Percentiles rank a stretch among this genome's conserved stretches.
Conservation (phyloP, 805 yeast genomes). For the Ascoidea asiatica region DNA sequence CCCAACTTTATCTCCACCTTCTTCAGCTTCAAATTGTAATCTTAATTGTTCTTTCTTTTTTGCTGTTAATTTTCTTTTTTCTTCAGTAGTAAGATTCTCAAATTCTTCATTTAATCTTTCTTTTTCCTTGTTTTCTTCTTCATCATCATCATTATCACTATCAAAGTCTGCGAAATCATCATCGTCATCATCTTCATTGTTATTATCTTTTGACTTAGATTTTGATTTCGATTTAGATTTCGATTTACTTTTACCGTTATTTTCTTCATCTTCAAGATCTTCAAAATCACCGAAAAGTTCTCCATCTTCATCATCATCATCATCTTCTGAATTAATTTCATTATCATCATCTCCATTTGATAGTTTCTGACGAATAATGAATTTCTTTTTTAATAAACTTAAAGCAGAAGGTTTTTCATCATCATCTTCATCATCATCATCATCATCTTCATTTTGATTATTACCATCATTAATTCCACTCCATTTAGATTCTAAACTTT, state of each 20-base stretch:
- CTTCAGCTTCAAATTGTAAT: conserved; percentile 81
- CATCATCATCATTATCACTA: conserved; percentile 13
- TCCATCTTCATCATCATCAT: conserved; percentile 17
- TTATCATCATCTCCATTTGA: conserved; percentile 19
- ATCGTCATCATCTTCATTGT: conserved; percentile 26
- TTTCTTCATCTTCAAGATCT: conserved; percentile 39
- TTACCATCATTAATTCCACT: conserved; percentile 6
- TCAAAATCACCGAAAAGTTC: conserved; percentile 34
- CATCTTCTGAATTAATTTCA: too few relatives aligned
- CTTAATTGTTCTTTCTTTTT: conserved; percentile 80
- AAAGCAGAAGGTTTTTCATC: too few relatives aligned
- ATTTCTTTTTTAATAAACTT: conserved; percentile 16
- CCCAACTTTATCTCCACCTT: conserved; percentile 12
- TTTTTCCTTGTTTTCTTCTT: conserved; percentile 13
- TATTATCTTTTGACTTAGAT: conserved; percentile 25
- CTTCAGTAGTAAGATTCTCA: conserved; percentile 38
- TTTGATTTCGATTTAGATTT: conserved; percentile 14
- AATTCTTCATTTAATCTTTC: background rate
- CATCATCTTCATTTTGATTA: conserved; percentile 11
- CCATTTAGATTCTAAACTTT: conserved; percentile 8
- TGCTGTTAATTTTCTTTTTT: conserved; percentile 71
- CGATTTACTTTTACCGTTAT: conserved; percentile 24
- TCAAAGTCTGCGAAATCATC: conserved; percentile 13
- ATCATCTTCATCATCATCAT: conserved; percentile 11
- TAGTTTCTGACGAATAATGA: conserved; percentile 24